Base-by-base conservation (phyloP, 1,284 basidiomycete genomes). In the Trametes pubescens region DNA sequence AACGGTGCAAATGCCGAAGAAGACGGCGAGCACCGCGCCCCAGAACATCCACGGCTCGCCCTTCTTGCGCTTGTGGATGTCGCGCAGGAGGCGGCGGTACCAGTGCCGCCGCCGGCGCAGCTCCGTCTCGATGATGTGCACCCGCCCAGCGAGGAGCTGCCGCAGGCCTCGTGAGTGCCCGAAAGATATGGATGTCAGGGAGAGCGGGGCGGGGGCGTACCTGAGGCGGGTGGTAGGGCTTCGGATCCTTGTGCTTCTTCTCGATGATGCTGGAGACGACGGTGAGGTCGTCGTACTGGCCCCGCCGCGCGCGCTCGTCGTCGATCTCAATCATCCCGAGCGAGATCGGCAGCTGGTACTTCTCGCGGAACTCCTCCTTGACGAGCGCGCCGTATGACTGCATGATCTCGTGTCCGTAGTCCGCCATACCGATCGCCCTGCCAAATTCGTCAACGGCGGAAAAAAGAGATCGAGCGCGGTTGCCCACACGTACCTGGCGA, bases 41-140 rank as follows among this genome's bases (percentile, higher is more conserved):
- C 62, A 67, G 55, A 67, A 67, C 62, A 67, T 61, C 62, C 62
- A 67, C n/a, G 65, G 65, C 53, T 67, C 62, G 34, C 37, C 38
- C 56, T 64, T 61, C 59, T 63, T 64, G 21, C 62, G 59, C 44
- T 67, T 64, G 43, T 52, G 51, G 52, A 67, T 64, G 52, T 67
- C 65, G 56, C 65, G 65, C 48, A 56, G 52, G 14, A 67, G 62
- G 10, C 59, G 62, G 46, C 46, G 62, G 59, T 64, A 64, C 65
- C 65, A 67, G 49, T 46, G 62, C 18, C 65, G 62, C 9, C 62
- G 59, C 49, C 37, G 44, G 48, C 57, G 57, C 38, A 65, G 49
- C 48, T 40, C 60, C 1, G 21, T 18, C 53, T 65, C 64, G 49
- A 65, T 62, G 14, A 35, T 14, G n/a, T 43, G 37, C 48, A 62